phyloP scores from a whole-genome alignment of 1,284 basidiomycete species.

The Gymnopus androsaceus region DNA sequence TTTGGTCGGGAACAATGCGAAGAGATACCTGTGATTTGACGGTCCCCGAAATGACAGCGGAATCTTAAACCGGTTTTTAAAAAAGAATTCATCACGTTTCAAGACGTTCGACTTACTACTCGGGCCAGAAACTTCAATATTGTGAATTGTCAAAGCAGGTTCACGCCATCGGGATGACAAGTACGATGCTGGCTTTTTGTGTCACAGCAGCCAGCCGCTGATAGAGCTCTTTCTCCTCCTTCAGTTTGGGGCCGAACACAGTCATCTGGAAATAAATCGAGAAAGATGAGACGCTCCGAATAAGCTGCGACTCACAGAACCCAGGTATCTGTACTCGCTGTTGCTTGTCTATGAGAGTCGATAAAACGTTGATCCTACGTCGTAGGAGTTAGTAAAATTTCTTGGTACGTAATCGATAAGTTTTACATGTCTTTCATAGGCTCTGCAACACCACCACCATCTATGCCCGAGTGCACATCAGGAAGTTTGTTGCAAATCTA shows the following conservation, averaged over 20 bases:
- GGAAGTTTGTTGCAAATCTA: constrained; percentile 69
- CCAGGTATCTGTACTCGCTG: constrained; percentile 72
- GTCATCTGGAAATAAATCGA: constrained; percentile 57
- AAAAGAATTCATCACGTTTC: background rate
- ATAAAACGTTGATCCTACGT: constrained; percentile 78
- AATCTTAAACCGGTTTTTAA: constrained; percentile 44
- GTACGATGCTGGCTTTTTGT: constrained; percentile 61
- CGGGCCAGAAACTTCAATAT: constrained; percentile 71
- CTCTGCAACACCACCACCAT: constrained; percentile 86
- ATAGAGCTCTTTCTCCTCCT: constrained; percentile 70
- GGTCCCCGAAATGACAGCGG: constrained; percentile 84
- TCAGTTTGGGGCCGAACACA: constrained; percentile 66
- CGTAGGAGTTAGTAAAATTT: background rate
- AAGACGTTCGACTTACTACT: constrained; percentile 51
- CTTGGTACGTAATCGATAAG: no score
- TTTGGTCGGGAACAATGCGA: constrained; percentile 93
- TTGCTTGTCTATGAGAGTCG: constrained; percentile 64
- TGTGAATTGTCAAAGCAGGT: constrained; percentile 74
- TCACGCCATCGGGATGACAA: constrained; percentile 80
- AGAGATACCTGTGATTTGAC: constrained; percentile 84
- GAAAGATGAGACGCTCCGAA: background rate
- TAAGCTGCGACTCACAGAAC: constrained; percentile 69
- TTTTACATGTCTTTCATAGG: constrained; percentile 90
- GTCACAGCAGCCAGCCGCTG: constrained; percentile 69
- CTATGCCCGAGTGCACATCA: constrained; percentile 89